phyloP scores from a whole-genome alignment of 768 basidiomycete genomes.

The Tulasnella sp. region DNA sequence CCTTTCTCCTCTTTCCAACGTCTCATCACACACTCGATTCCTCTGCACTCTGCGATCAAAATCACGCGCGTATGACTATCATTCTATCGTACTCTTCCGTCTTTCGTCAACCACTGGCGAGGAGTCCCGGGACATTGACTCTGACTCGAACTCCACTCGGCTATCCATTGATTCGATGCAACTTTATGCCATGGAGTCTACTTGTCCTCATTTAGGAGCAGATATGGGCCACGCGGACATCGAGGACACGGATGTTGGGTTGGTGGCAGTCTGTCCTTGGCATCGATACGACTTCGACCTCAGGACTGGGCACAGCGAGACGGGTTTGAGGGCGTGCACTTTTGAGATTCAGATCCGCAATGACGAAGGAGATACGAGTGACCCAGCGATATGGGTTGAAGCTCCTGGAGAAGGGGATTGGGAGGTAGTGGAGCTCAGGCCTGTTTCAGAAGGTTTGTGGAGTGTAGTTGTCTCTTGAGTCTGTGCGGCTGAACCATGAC shows the following conservation, averaged over 20 bases:
- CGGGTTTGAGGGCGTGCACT: constrained; percentile 69
- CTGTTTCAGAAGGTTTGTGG: constrained; percentile 69
- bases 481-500: background rate
- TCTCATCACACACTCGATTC: constrained; percentile 60
- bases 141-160: constrained; percentile 21
- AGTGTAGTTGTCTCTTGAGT: background rate
- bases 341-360: constrained; percentile 58
- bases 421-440: constrained; percentile 67
- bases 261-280: constrained; percentile 77
- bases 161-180: constrained; percentile 42
- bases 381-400: constrained; percentile 59
- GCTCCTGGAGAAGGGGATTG: constrained; percentile 59
- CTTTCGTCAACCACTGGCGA: constrained; percentile 48
- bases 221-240: constrained; percentile 80
- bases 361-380: constrained; percentile 38
- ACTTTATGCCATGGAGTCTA: constrained; percentile 79
- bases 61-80: constrained; percentile 54
- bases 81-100: constrained; percentile 67
- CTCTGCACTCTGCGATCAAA: constrained; percentile 63
- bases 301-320: constrained; percentile 69
- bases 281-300: constrained; percentile 73
- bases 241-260: constrained; percentile 60
- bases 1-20: constrained; percentile 32
- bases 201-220: constrained; percentile 79
- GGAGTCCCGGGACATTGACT: constrained; percentile 31